These are phyloP conservation scores for Pythium dissimile DNA, from an alignment of 352 stramenopile species.

Conservation along the genomic window DNA sequence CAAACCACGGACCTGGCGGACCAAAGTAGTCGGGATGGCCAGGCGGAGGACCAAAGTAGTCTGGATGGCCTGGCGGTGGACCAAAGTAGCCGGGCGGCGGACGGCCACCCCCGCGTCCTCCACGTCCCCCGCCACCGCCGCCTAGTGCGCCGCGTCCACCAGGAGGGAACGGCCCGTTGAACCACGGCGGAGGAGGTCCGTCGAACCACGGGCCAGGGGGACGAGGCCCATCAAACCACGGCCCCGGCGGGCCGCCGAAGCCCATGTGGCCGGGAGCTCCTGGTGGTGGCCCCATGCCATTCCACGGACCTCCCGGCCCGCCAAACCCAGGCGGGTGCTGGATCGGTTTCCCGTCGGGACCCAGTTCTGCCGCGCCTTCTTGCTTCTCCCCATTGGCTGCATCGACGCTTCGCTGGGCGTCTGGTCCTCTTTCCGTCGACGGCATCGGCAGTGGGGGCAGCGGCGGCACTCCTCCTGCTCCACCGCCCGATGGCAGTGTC, in stretches of 20 bases:
- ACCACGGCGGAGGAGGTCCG: conserved; percentile 67
- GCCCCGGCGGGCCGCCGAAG: conserved; percentile 50
- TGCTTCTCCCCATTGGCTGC: neutral
- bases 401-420: conserved; percentile 19
- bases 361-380: conserved; percentile 6
- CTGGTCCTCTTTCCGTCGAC: conserved; percentile 8
- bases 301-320: conserved; percentile 23
- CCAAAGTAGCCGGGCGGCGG: conserved; percentile 70
- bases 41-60: conserved; percentile 71
- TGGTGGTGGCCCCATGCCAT: conserved; percentile 29
- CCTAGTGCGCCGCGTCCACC: conserved; percentile 32
- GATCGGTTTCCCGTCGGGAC: conserved; percentile 1
- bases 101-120: conserved; percentile 39
- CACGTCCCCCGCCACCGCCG: conserved; percentile 38
- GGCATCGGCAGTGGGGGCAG: conserved; percentile 39
- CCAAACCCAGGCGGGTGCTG: conserved; percentile 7
- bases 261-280: conserved; percentile 44
- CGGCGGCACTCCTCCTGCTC: conserved; percentile 3
- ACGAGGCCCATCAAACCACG: conserved; percentile 70
- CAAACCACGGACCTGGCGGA: conserved; percentile 64
- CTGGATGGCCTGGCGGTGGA: conserved; percentile 44
- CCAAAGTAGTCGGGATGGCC: conserved; percentile 79
- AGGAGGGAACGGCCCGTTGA: conserved; percentile 71
- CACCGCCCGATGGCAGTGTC: neutral
- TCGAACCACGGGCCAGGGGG: conserved; percentile 77